Evolutionary conservation across 345 rosid species (phyloP).

Genomic region (Populus ilicifolia): DNA sequence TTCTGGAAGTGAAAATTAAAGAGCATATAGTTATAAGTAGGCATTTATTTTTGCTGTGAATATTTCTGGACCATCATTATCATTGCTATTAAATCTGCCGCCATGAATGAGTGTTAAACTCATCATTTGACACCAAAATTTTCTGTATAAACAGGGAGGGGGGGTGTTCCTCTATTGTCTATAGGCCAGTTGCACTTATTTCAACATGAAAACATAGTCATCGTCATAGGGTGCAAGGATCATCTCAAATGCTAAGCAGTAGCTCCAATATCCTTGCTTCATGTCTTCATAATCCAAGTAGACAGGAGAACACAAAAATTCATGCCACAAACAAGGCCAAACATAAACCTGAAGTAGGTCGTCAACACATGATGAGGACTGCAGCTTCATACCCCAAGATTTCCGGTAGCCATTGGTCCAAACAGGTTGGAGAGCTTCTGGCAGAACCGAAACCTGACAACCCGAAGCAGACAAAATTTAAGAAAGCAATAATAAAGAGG

Average conservation of each 20-base stretch:
- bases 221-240: not conserved
- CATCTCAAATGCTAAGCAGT: not conserved
- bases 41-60: not conserved
- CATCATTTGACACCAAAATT: not conserved
- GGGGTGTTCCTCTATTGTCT: not conserved
- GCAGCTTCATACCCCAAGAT: conserved; percentile 61
- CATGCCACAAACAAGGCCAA: conserved; percentile 1
- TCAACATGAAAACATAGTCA: not conserved
- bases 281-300: not conserved
- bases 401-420: conserved; percentile 61
- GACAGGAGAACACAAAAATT: not conserved
- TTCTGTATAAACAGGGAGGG: not conserved
- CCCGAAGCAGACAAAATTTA: conserved; percentile 11
- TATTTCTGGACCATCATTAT: not conserved
- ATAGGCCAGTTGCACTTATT: not conserved
- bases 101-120: no score
- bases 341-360: conserved; percentile 59
- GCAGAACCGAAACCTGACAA: conserved; percentile 62
- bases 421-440: conserved; percentile 55
- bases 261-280: not conserved
- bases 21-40: not conserved
- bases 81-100: not conserved
- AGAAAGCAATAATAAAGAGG: not conserved
- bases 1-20: no score
- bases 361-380: conserved; percentile 52